Evolutionary conservation across 805 yeast genomes (phyloP), one percentile per base, ranked within the genome.

Genomic region (Jamesozyma spencerorum): DNA sequence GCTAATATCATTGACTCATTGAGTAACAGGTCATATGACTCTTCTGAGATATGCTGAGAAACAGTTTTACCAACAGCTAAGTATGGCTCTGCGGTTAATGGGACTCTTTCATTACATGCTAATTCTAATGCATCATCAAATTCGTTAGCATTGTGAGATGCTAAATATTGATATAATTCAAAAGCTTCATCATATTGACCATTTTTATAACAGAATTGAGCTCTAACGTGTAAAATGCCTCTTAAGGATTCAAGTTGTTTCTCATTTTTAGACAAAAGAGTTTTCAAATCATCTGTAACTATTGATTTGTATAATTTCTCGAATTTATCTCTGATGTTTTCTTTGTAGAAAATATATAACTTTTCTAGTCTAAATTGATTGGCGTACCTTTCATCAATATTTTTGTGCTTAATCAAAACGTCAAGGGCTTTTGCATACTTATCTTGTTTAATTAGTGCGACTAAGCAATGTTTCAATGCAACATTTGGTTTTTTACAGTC

Each of bases 101-200:
- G 76, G 2, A 88, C 86, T 44, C 80, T 69, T 57, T 81, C 83
- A 53, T 83, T 83, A 43, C 82, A 77, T 24, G 74, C 62, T 42
- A 83, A 60, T 57, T 83, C 94, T 31, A 69, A 45, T 46, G 67
- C 75, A 32, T 57, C 55, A 32, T 62, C 64, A 3, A 63, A 66
- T 27, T 58, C 60, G 36, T 62, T 51, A 36, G 60, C 51, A 22
- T 65, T 59, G 7, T 56, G 38, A 3, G 57, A 38, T 11, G 75
- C 55, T 44, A 82, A 60, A 2, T 67, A 62, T 34, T 68, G 62
- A 53, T 81, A 82, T 4, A 80, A 48, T 12, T 60, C 53, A 45
- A 75, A 65, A 0, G 88, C 72, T 35, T 72, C 64, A 6, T 55
- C 61, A 41, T 71, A 65, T 26, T 69, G 50, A 15, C 86, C 87